phyloP scores from a whole-genome alignment of 1,284 basidiomycete genomes.

The Ustilago crameri region DNA sequence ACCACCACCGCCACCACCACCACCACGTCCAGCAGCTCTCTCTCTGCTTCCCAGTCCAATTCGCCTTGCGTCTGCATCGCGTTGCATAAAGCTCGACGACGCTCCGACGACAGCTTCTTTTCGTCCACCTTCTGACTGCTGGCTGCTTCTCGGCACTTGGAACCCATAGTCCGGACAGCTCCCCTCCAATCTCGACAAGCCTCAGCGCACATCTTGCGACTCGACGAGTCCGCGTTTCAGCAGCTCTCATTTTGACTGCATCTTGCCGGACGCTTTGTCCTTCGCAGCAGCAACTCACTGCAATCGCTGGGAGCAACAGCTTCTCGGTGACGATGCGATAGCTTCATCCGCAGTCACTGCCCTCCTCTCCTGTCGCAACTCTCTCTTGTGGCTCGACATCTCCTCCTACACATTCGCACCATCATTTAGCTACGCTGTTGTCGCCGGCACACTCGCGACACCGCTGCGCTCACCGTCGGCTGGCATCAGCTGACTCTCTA shows the following conservation, averaged over 20 bases:
- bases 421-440: not conserved
- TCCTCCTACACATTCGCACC: not conserved
- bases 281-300: not conserved
- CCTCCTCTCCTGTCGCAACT: not conserved
- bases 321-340: not conserved
- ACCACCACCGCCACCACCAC: too few relatives aligned
- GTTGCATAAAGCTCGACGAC: not conserved
- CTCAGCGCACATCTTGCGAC: too few relatives aligned
- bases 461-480: conserved; percentile 16
- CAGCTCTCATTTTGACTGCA: not conserved
- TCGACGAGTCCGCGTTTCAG: not conserved
- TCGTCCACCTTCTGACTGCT: not conserved
- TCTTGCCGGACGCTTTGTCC: not conserved
- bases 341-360: not conserved
- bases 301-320: not conserved
- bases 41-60: not conserved
- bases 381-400: not conserved
- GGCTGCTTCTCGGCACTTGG: not conserved
- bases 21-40: not conserved
- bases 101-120: not conserved
- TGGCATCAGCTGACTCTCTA: conserved; percentile 15
- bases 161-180: too few relatives aligned
- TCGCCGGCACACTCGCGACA: conserved; percentile 19
- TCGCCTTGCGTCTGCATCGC: not conserved
- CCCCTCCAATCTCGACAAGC: too few relatives aligned